Evolutionary conservation across 495 filamentous ascomycete species (phyloP), one percentile per base, ranked within the genome.

Genomic region (Friedmanniomyces simplex): DNA sequence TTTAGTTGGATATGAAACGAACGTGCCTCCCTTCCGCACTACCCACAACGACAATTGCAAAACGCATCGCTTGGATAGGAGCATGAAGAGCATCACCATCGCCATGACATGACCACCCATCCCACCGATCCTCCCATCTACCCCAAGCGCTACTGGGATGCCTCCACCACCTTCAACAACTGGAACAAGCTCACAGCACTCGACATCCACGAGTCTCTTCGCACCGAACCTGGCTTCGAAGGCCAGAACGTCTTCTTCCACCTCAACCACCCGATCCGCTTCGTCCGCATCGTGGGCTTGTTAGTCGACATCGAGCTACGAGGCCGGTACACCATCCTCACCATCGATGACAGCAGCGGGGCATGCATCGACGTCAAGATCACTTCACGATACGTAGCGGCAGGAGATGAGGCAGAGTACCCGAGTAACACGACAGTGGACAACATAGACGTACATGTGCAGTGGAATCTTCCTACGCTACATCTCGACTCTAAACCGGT

Each of bases 251-350:
- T 91, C 20, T 93, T 81, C 73, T 90, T 91, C 73, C 76, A 85
- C 73, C 66, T 77, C 34, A 96, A 96, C 73, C 89, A 97, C 69
- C 93, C 94, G 0, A 85, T 97, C 58, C 84, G 83, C 76, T 96
- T 82, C 79, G 81, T 93, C 41, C 81, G 83, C 60, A 63, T 96
- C 18, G 77, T 85, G 22, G 93, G 91, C 13, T 26, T 78, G 13
- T 78, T 98, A 20, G 84, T 95, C 48, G 85, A 87, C 13, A 74
- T 89, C 53, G 83, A 88, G 57, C 81, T 88, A 20, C 75, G 54
- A 67, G 74, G 46, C 12, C 74, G 71, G 5, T 79, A 77, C 57
- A 80, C 77, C 20, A 70, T 87, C 55, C 78, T 89, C 43, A 87
- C 79, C 0, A 63, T 97, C 25, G 93, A 97, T 60, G 93, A 98